Conservation (phyloP, 2,329 filamentous ascomycete species). For the Zymoseptoria passerinii region DNA sequence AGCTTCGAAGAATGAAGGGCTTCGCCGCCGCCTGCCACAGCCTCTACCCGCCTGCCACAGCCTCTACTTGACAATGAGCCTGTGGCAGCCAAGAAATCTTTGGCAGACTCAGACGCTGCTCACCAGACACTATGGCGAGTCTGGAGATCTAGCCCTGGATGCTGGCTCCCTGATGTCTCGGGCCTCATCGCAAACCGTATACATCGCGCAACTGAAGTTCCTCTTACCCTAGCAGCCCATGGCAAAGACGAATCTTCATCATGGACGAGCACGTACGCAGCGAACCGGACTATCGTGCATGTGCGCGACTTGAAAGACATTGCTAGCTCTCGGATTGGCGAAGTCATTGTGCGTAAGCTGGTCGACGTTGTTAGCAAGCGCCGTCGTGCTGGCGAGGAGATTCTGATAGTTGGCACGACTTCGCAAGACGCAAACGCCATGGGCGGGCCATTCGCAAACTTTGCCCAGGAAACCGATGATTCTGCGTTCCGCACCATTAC, state of each 20-base stretch:
- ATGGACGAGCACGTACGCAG: slow-evolving; percentile 13
- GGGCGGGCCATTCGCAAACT: slow-evolving; percentile 7
- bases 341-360: slow-evolving; percentile 60
- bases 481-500: slow-evolving; percentile 46
- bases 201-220: neutral
- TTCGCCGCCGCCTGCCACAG: neutral
- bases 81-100: neutral
- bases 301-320: slow-evolving; percentile 73
- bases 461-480: slow-evolving; percentile 30
- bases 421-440: slow-evolving; percentile 36
- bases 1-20: neutral
- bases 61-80: neutral
- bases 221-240: slow-evolving; percentile 2
- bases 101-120: slow-evolving; percentile 1
- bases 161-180: slow-evolving; percentile 16
- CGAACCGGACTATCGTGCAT: slow-evolving; percentile 53
- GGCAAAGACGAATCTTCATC: neutral
- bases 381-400: slow-evolving; percentile 60
- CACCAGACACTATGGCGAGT: slow-evolving; percentile 12
- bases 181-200: slow-evolving; percentile 11
- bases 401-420: slow-evolving; percentile 75
- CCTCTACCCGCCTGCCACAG: neutral
- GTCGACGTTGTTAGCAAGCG: slow-evolving; percentile 63
- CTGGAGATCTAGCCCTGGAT: slow-evolving; percentile 15
- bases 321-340: slow-evolving; percentile 58